These are phyloP conservation scores for Leucaena leucocephala DNA, from an alignment of 306 rosid genomes.

Conservation along the genomic window DNA sequence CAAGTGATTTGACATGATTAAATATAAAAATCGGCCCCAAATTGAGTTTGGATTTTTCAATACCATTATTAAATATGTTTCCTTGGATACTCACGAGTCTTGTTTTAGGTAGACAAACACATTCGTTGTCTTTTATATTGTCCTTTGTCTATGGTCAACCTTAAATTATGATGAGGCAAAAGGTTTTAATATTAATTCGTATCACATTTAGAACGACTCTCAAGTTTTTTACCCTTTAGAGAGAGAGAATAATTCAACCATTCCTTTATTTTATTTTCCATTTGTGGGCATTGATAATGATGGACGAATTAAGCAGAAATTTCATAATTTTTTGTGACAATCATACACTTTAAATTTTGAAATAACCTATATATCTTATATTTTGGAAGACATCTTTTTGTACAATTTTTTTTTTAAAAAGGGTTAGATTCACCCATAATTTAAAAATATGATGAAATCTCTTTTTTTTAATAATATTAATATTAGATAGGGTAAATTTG, in stretches of 20 bases:
- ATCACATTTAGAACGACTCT: neutral
- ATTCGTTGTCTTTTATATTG: neutral
- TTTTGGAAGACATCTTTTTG: neutral
- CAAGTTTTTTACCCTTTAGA: neutral
- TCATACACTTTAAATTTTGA: neutral
- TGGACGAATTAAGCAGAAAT: neutral
- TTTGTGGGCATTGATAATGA: neutral
- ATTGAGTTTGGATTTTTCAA: neutral
- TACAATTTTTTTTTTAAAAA: no score
- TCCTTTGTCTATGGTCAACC: neutral
- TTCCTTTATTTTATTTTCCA: neutral
- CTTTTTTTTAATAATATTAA: no score
- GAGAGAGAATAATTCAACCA: neutral
- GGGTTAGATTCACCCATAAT: no score
- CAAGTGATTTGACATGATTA: neutral
- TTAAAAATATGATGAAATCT: no score
- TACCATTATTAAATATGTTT: neutral
- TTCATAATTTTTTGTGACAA: neutral
- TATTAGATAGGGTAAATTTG: no score
- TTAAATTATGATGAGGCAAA: neutral
- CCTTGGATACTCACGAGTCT: constrained; percentile 9
- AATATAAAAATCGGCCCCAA: neutral
- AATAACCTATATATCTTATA: neutral
- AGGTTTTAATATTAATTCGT: neutral
- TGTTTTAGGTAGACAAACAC: constrained; percentile 11